A percentile compares a stretch with the other conserved stretches of the same genome.
These are phyloP conservation scores for Podaxis mareebaensis DNA, from an alignment of 768 basidiomycete genomes.

Conservation along the genomic window DNA sequence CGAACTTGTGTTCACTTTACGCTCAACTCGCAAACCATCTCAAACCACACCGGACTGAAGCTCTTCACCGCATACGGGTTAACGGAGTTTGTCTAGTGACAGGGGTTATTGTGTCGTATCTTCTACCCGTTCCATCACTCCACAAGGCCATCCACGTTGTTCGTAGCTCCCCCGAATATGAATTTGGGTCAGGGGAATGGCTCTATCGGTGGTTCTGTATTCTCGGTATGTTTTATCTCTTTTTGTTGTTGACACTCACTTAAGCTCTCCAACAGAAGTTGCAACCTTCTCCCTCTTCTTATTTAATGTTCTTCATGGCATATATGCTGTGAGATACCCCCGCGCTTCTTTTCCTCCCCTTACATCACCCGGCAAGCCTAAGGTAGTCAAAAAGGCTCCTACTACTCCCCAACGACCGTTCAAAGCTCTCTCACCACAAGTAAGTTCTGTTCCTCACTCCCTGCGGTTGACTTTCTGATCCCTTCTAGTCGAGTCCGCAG, in stretches of 20 bases:
- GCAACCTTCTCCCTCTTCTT: slow-evolving; percentile 31
- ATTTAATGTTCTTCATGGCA: slow-evolving; percentile 42
- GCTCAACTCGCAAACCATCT: slow-evolving; percentile 30
- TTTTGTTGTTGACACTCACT: neutral
- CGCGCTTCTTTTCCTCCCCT: slow-evolving; percentile 34
- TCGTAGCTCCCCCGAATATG: slow-evolving; percentile 24
- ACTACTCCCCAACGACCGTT: slow-evolving; percentile 37
- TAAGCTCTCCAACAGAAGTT: slow-evolving; percentile 30
- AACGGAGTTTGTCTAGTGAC: slow-evolving; percentile 39
- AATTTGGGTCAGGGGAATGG: slow-evolving; percentile 35
- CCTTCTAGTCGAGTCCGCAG: slow-evolving; percentile 39
- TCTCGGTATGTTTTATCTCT: slow-evolving; percentile 31
- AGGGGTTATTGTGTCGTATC: slow-evolving; percentile 35
- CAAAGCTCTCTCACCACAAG: slow-evolving; percentile 42
- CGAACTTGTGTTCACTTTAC: slow-evolving; percentile 5
- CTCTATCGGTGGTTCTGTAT: slow-evolving; percentile 40
- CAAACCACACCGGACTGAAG: slow-evolving; percentile 47
- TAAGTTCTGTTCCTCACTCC: slow-evolving; percentile 21
- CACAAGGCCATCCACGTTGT: slow-evolving; percentile 32
- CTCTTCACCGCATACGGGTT: slow-evolving; percentile 41
- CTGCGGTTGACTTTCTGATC: neutral
- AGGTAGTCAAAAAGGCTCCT: slow-evolving; percentile 21
- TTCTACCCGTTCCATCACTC: slow-evolving; percentile 41
- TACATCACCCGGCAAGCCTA: slow-evolving; percentile 34
- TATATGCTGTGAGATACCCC: slow-evolving; percentile 46